These are phyloP conservation scores for Ustilago tritici DNA, from an alignment of 1,284 basidiomycete genomes.

Conservation along the genomic window DNA sequence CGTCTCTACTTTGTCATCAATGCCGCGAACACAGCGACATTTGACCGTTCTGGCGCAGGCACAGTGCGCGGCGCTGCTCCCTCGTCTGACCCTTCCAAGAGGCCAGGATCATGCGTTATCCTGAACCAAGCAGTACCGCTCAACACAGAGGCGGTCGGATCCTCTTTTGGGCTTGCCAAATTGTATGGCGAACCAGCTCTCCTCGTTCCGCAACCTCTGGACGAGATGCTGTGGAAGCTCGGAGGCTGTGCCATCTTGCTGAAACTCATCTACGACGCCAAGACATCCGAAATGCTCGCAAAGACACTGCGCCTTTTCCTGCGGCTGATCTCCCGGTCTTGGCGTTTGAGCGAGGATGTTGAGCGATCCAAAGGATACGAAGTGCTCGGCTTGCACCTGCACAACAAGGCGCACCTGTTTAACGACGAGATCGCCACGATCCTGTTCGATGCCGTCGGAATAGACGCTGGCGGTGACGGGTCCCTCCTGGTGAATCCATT, in stretches of 20 bases:
- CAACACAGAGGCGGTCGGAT: slow-evolving; percentile 44
- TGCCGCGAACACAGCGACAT: slow-evolving; percentile 44
- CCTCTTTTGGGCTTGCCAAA: slow-evolving; percentile 50
- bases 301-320: slow-evolving; percentile 79
- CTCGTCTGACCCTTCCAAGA: slow-evolving; percentile 21
- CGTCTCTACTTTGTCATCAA: slow-evolving; percentile 59
- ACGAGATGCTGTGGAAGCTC: slow-evolving; percentile 82
- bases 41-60: slow-evolving; percentile 27
- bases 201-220: slow-evolving; percentile 77
- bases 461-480: slow-evolving; percentile 72
- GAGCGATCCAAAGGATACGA: slow-evolving; percentile 75
- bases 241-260: slow-evolving; percentile 84
- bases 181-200: slow-evolving; percentile 71
- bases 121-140: slow-evolving; percentile 55
- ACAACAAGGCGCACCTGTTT: slow-evolving; percentile 80
- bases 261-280: slow-evolving; percentile 74
- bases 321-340: slow-evolving; percentile 82
- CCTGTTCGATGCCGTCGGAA: slow-evolving; percentile 84
- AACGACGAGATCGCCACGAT: slow-evolving; percentile 81
- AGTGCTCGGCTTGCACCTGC: slow-evolving; percentile 80
- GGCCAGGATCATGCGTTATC: slow-evolving; percentile 39
- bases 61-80: neutral
- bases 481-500: slow-evolving; percentile 80
- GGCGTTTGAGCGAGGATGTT: slow-evolving; percentile 74
- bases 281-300: slow-evolving; percentile 79